phyloP scores from a whole-genome alignment of 2,329 filamentous ascomycete genomes.

The Colletotrichum higginsianum region DNA sequence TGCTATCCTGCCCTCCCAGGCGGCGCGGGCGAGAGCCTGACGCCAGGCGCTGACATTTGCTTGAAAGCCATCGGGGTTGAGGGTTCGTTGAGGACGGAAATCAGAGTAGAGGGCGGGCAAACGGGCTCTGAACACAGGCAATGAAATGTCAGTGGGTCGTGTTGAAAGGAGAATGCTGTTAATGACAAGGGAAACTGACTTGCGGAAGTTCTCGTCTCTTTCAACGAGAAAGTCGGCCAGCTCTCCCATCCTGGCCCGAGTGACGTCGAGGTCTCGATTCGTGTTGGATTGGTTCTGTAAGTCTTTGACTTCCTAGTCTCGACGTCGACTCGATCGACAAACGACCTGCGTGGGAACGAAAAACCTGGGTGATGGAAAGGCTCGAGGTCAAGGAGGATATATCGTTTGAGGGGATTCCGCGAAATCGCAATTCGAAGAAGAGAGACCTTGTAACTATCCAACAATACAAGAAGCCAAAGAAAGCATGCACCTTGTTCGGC shows the following conservation, averaged over 20 bases:
- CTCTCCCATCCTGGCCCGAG: slow-evolving; percentile 68
- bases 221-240: slow-evolving; percentile 77
- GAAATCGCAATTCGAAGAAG: not conserved
- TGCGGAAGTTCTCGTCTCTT: slow-evolving; percentile 74
- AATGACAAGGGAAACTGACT: slow-evolving; percentile 54
- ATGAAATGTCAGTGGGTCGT: slow-evolving; percentile 23
- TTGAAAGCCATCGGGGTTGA: slow-evolving; percentile 88
- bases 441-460: not conserved
- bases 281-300: not conserved
- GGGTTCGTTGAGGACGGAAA: slow-evolving; percentile 79
- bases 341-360: not conserved
- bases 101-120: slow-evolving; percentile 91
- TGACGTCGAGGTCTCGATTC: slow-evolving; percentile 15
- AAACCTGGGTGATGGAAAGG: not conserved
- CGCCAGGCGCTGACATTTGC: slow-evolving; percentile 88
- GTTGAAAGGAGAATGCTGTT: not conserved
- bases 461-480: not conserved
- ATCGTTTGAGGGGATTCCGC: not conserved
- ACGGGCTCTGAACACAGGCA: slow-evolving; percentile 71
- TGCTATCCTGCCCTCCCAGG: slow-evolving; percentile 70
- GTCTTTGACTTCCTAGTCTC: not conserved
- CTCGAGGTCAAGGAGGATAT: not conserved
- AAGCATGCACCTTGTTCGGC: slow-evolving; percentile 1
- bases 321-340: not conserved
- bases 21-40: slow-evolving; percentile 78